Percentiles rank a stretch among this genome's conserved stretches.
Conservation (phyloP, 1,284 basidiomycete species). For the Puccinia brachypodii region DNA sequence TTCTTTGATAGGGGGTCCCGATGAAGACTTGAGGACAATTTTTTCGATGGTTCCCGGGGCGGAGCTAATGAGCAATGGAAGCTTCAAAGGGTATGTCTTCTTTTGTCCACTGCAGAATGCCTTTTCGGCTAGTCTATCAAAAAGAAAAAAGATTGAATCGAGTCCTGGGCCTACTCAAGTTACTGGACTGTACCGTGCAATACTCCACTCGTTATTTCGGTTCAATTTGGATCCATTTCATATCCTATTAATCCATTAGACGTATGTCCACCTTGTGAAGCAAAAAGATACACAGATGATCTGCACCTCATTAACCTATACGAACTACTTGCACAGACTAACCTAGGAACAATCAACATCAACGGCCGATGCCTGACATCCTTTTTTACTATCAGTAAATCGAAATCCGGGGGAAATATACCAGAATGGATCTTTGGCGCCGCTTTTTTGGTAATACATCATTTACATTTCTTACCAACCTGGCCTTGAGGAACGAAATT, state of each 20-base stretch:
- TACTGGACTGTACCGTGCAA: conserved; percentile 47
- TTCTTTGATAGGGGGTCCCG: conserved; percentile 44
- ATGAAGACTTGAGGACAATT: conserved; percentile 29
- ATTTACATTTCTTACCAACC: background rate
- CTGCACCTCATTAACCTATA: background rate
- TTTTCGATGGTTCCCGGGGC: conserved; percentile 29
- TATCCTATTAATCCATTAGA: conserved; percentile 41
- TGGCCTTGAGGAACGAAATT: background rate
- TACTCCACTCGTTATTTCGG: conserved; percentile 15
- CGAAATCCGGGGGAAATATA: conserved; percentile 10
- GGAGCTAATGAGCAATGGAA: conserved; percentile 17
- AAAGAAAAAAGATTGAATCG: background rate
- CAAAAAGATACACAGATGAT: background rate
- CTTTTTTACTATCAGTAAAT: conserved; percentile 43
- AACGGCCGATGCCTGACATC: conserved; percentile 28
- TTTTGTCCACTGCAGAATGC: too few species aligned
- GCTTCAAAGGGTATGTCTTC: conserved; percentile 44
- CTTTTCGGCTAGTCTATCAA: too few species aligned
- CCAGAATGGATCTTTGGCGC: conserved; percentile 48
- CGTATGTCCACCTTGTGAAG: conserved; percentile 19
- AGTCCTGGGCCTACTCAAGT: conserved; percentile 18
- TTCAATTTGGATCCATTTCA: conserved; percentile 43
- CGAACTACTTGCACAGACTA: conserved; percentile 8
- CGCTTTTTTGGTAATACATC: conserved; percentile 38
- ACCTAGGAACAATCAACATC: conserved; percentile 28